phyloP scores from a whole-genome alignment of 202 grass and related monocot genomes.

The Zoysia matrella region DNA sequence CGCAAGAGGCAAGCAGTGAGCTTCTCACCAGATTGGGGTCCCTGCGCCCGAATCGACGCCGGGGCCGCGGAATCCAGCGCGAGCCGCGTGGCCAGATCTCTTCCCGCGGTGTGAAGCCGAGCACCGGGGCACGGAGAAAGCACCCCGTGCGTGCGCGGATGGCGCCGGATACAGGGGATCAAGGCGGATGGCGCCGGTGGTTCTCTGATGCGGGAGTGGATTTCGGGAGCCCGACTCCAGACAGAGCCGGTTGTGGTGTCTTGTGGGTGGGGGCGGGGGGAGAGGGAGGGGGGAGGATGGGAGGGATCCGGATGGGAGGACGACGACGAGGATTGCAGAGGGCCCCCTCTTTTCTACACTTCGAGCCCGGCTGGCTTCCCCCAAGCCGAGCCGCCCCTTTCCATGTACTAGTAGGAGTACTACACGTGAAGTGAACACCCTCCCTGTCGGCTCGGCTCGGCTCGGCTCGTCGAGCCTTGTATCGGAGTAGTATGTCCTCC shows the following conservation, averaged over 20 bases:
- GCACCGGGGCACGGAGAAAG: background rate
- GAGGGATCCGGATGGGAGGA: background rate
- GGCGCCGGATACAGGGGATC: background rate
- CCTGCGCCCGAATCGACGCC: constrained; percentile 47
- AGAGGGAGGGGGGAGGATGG: no score
- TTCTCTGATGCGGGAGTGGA: constrained; percentile 51
- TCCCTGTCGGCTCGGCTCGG: background rate
- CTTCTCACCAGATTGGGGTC: constrained; percentile 37
- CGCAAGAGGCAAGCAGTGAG: background rate
- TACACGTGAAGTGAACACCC: constrained; percentile 22
- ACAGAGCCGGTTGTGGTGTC: no score
- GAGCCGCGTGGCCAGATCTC: constrained; percentile 57
- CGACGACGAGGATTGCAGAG: constrained; percentile 1
- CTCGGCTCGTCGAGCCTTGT: background rate
- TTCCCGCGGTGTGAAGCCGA: constrained; percentile 20
- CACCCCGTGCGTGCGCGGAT: background rate
- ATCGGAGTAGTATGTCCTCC: no score
- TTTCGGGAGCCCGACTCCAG: constrained; percentile 25
- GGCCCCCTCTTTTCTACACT: no score
- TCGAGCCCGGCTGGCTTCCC: no score
- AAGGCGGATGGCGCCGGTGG: constrained; percentile 23
- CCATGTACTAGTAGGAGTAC: no score
- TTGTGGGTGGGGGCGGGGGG: no score
- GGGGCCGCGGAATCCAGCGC: constrained; percentile 54
- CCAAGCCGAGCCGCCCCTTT: no score